Conservation (phyloP, 2,329 filamentous ascomycete species). For the Aureobasidium sp. region DNA sequence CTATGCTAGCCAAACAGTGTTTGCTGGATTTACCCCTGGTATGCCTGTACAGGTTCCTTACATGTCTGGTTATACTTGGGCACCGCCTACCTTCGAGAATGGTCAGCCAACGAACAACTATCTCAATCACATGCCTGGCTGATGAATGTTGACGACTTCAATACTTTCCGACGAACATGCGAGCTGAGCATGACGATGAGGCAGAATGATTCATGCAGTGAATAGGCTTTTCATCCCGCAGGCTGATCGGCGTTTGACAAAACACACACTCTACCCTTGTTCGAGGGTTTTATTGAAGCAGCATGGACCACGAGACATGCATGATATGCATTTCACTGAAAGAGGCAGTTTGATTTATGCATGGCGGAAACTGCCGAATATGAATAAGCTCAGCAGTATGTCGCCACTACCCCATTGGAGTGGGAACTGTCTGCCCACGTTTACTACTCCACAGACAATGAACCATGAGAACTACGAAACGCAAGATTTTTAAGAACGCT, state of each 20-base stretch:
- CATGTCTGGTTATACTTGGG: slow-evolving; percentile 2
- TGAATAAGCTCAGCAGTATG: not conserved
- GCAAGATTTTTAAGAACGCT: not conserved
- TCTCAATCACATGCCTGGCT: not conserved
- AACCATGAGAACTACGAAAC: not conserved
- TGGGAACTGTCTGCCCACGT: not conserved
- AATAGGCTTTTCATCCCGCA: not conserved
- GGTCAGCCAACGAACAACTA: not conserved
- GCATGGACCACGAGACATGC: not conserved
- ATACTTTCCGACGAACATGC: not conserved
- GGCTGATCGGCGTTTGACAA: not conserved
- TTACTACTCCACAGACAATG: not conserved
- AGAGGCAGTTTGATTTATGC: not conserved
- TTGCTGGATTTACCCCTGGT: not conserved
- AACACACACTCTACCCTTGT: not conserved
- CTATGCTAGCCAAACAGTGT: not conserved
- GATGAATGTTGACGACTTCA: not conserved
- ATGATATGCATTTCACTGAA: not conserved
- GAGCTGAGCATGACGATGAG: not conserved
- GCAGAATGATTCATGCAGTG: not conserved
- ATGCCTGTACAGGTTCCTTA: not conserved
- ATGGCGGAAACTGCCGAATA: not conserved
- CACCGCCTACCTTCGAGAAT: not conserved
- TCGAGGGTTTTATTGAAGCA: not conserved
- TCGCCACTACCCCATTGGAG: not conserved